Evolutionary conservation across 768 basidiomycete genomes (phyloP).

Genomic region (Leccinellum albellum): DNA sequence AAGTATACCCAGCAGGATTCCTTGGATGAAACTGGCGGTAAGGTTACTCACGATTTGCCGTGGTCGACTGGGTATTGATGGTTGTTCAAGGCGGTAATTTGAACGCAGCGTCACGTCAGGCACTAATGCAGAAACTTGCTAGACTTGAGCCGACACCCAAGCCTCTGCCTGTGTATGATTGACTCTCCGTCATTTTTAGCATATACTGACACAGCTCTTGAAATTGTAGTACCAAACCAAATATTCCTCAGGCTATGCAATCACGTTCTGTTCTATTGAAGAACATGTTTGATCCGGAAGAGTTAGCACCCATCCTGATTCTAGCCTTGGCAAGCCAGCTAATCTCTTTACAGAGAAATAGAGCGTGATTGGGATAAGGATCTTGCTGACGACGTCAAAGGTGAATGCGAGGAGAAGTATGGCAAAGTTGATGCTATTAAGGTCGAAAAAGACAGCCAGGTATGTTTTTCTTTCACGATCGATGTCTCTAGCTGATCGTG

Average conservation of each 20-base stretch:
- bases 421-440: conserved; percentile 85
- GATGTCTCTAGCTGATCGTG: conserved; percentile 10
- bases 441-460: conserved; percentile 91
- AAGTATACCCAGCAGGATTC: conserved; percentile 75
- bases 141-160: conserved; percentile 73
- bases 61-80: conserved; percentile 8
- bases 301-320: conserved; percentile 49
- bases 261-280: conserved; percentile 86
- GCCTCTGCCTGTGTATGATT: conserved; percentile 59
- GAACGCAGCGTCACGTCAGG: conserved; percentile 96
- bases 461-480: conserved; percentile 33
- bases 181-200: not conserved
- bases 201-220: conserved; percentile 12
- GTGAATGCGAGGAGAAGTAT: conserved; percentile 89
- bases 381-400: conserved; percentile 92
- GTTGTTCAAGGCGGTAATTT: conserved; percentile 80
- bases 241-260: conserved; percentile 80
- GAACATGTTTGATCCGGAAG: conserved; percentile 98
- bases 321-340: conserved; percentile 1
- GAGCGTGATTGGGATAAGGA: conserved; percentile 97
- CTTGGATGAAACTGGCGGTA: conserved; percentile 88
- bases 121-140: conserved; percentile 99
- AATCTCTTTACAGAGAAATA: conserved; percentile 64
- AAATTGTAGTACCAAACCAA: conserved; percentile 59
- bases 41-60: conserved; percentile 8